A percentile compares a stretch with the other conserved stretches of the same genome.
Evolutionary conservation across 192 early-diverging fungal genomes (phyloP).

Genomic region (Spizellomyces punctatus): DNA sequence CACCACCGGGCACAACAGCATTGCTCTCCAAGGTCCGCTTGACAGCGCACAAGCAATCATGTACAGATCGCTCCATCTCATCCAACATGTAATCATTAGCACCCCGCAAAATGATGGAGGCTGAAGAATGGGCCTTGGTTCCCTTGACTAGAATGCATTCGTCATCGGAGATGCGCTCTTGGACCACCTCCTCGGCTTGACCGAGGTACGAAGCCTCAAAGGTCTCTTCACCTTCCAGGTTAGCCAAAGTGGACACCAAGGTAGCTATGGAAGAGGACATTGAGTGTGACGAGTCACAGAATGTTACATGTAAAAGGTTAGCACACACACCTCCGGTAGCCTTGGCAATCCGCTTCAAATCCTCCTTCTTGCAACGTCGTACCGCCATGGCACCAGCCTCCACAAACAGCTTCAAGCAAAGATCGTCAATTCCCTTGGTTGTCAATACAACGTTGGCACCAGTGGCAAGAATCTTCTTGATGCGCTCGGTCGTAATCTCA

Average conservation of each 20-base stretch:
- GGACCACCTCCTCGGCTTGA: constrained; percentile 92
- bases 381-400: constrained; percentile 98
- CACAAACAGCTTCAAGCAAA: constrained; percentile 97
- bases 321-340: constrained; percentile 80
- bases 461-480: constrained; percentile 90
- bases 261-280: constrained; percentile 59
- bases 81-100: constrained; percentile 99
- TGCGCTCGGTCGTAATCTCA: constrained; percentile 94
- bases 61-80: constrained; percentile 98
- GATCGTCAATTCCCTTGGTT: constrained; percentile 98
- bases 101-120: constrained; percentile 95
- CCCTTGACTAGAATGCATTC: constrained; percentile 96
- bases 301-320: background rate
- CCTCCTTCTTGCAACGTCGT: constrained; percentile 94
- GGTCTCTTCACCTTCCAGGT: constrained; percentile 97
- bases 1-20: constrained; percentile 95
- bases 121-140: constrained; percentile 83
- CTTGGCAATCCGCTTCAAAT: constrained; percentile 95
- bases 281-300: background rate
- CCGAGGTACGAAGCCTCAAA: constrained; percentile 89
- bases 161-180: constrained; percentile 97
- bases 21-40: constrained; percentile 96
- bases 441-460: constrained; percentile 98
- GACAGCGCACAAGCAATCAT: constrained; percentile 93
- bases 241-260: constrained; percentile 91